A percentile compares a stretch with the other conserved stretches of the same genome.
Evolutionary conservation across 2,329 filamentous ascomycete species (phyloP).

Genomic region (Biscogniauxia mediterranea): DNA sequence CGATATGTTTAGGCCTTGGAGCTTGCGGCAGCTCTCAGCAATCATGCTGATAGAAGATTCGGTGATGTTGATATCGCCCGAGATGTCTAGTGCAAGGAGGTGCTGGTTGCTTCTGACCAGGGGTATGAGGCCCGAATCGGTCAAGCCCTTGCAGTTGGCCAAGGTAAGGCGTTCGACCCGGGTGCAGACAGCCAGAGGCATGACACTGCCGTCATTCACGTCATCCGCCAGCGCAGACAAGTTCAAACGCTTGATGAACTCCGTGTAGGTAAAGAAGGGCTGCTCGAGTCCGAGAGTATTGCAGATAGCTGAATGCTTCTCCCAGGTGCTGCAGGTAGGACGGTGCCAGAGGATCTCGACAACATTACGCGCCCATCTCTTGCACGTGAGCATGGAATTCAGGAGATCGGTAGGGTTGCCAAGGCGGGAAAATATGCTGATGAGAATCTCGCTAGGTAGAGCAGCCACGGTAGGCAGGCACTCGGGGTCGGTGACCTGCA

Average conservation of each 20-base stretch:
- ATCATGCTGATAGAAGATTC: constrained; percentile 51
- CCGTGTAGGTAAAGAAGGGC: constrained; percentile 86
- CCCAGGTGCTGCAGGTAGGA: constrained; percentile 85
- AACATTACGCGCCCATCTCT: constrained; percentile 86
- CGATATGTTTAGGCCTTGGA: constrained; percentile 93
- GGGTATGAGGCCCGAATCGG: constrained; percentile 77
- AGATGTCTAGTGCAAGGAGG: constrained; percentile 87
- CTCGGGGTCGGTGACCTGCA: constrained; percentile 64
- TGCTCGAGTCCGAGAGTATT: constrained; percentile 67
- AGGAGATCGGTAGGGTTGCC: constrained; percentile 73
- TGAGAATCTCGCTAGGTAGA: constrained; percentile 91
- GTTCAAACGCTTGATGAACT: constrained; percentile 90
- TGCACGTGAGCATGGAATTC: constrained; percentile 90
- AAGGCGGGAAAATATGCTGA: constrained; percentile 86
- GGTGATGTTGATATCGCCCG: constrained; percentile 65
- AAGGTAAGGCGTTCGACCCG: constrained; percentile 89
- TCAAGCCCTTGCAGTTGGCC: constrained; percentile 83
- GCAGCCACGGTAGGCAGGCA: constrained; percentile 78
- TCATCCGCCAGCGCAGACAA: constrained; percentile 72
- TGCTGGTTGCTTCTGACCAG: constrained; percentile 77
- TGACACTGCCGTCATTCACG: constrained; percentile 86
- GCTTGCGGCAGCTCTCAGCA: constrained; percentile 74
- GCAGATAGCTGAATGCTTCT: constrained; percentile 77
- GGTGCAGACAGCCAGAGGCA: constrained; percentile 79
- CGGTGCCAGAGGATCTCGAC: constrained; percentile 95